Base-by-base conservation (phyloP, 23 red algal species). In the Agarophyton chilense region DNA sequence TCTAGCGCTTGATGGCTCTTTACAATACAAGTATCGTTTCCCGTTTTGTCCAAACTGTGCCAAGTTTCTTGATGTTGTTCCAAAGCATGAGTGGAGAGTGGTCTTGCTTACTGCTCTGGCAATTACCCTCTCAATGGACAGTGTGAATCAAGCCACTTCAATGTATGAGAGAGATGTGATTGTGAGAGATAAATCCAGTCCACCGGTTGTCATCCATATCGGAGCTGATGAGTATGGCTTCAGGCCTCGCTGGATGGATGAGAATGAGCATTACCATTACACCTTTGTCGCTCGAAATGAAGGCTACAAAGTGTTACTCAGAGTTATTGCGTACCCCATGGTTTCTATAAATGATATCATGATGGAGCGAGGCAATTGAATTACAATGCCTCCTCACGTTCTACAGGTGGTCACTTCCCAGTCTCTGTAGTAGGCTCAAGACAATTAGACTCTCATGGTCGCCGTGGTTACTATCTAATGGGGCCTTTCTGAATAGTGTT, bases 11-110 rank as follows among this genome's bases (percentile, higher is more conserved):
- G 77, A 80, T 50, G 77, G 77, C 6, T 50, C 51, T 25, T 13
- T 80, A 16, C 34, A 56, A 7, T 58, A 11, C 50, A n/a, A 40
- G 54, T 25, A 10, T 40, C 50, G 51, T 21, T 61, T 61, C 8
- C 77, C 77, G 18, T 80, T 33, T 19, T 80, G 77, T 58, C 77
- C 77, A 3, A 80, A 80, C 36, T 80, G 77, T 19, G 5, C 77
- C 8, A 12, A 43, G 21, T 58, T 58, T n/a, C 77, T 80, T 3
- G 51, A 61, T 19, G 77, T 80, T 28, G 21, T 80, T 0, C 77
- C 77, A 17, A 44, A 28, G 50, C 46, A 47, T 18, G 19, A 45
- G 24, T 49, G 38, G 40, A 74, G 39, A 49, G 43, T 49, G 18
- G 68, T 74, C 5, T 13, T 74, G 17, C 39, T 74, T 31, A 47